Conservation (phyloP, 257 asterid species). For the Solanum etuberosum region DNA sequence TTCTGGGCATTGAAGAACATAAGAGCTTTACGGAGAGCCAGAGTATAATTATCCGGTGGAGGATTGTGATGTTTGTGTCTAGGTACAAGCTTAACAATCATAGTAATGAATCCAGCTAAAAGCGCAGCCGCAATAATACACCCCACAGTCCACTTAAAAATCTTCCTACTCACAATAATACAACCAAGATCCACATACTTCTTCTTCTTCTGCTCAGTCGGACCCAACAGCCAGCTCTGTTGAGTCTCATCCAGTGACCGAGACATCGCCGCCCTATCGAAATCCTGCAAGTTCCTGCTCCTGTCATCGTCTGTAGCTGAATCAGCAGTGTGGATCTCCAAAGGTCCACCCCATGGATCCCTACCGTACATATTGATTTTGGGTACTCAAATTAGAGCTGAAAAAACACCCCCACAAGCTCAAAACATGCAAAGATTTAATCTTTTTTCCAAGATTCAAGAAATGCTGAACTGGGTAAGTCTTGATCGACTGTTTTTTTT, state of each 20-base stretch:
- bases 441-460: not conserved
- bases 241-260: constrained; percentile 91
- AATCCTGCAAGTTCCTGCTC: constrained; percentile 78
- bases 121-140: constrained; percentile 62
- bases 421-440: not conserved
- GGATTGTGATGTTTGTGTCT: constrained; percentile 55
- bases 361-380: constrained; percentile 66
- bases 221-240: constrained; percentile 96
- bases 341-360: constrained; percentile 99
- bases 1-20: constrained; percentile 94
- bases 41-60: constrained; percentile 88
- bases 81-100: constrained; percentile 81
- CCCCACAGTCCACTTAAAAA: constrained; percentile 84
- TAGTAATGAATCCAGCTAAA: constrained; percentile 59
- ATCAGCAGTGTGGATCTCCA: constrained; percentile 84
- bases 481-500: not conserved
- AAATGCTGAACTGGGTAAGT: not conserved
- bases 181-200: constrained; percentile 96
- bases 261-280: constrained; percentile 89
- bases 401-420: not conserved
- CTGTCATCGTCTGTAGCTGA: constrained; percentile 97
- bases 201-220: constrained; percentile 96
- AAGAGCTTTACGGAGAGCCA: constrained; percentile 76
- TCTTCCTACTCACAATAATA: constrained; percentile 78
- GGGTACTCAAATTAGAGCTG: not conserved